Percentiles rank a stretch among this genome's conserved stretches.
phyloP scores from a whole-genome alignment of 192 early-diverging fungal genomes.

The Coemansia sp. region DNA sequence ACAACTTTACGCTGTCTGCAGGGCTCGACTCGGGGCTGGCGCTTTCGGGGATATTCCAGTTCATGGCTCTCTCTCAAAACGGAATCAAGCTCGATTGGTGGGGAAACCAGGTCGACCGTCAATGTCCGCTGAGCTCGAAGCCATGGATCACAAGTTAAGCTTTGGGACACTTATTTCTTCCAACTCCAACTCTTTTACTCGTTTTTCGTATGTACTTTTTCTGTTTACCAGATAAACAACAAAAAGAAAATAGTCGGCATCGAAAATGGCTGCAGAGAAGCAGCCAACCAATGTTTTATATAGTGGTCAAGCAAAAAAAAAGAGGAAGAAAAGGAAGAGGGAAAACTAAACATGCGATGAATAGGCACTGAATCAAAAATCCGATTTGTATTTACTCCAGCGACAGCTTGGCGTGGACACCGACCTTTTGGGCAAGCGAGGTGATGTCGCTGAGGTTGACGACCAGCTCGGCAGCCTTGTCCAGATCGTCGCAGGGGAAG shows the following conservation, averaged over 20 bases:
- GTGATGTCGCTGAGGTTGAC: constrained; percentile 56
- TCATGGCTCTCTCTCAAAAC: constrained; percentile 47
- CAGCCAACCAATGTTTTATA: constrained; percentile 3
- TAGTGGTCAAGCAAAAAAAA: background rate
- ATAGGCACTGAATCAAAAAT: background rate
- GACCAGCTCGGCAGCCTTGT: constrained; percentile 77
- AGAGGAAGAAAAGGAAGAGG: background rate
- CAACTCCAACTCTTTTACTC: background rate
- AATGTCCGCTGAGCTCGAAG: constrained; percentile 41
- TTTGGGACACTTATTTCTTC: too few species aligned
- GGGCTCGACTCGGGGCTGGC: constrained; percentile 60
- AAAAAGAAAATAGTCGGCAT: constrained; percentile 1
- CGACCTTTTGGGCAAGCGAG: constrained; percentile 49
- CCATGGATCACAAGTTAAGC: constrained; percentile 36
- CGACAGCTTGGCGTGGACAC: constrained; percentile 49
- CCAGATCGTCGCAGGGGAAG: constrained; percentile 91
- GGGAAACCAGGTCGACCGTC: constrained; percentile 50
- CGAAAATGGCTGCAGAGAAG: too few species aligned
- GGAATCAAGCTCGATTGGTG: constrained; percentile 51
- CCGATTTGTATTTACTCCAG: constrained; percentile 22
- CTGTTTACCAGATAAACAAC: background rate
- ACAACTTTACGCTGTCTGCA: constrained; percentile 57
- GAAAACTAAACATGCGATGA: background rate
- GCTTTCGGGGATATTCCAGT: constrained; percentile 51
- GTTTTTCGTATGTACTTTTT: constrained; percentile 3